Evolutionary conservation across 2,329 filamentous ascomycete species (phyloP).

Genomic region (Arachnomyces sp.): DNA sequence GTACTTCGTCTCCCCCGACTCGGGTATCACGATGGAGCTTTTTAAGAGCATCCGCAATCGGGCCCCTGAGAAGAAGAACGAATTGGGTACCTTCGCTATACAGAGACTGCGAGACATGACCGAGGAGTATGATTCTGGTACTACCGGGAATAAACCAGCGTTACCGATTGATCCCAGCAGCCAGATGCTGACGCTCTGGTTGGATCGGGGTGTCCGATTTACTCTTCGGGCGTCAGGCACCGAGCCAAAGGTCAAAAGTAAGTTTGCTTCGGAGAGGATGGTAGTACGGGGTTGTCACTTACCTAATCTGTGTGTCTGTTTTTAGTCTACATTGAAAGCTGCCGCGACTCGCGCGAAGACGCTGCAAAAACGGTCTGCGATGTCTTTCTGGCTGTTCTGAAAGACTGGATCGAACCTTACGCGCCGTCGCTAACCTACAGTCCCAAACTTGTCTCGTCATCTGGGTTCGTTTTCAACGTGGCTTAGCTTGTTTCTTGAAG

Average conservation of each 20-base stretch:
- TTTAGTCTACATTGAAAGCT: constrained; percentile 37
- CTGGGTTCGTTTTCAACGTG: constrained; percentile 25
- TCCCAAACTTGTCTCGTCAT: constrained; percentile 29
- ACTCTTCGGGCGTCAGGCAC: constrained; percentile 55
- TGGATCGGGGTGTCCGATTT: constrained; percentile 48
- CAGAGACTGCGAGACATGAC: constrained; percentile 55
- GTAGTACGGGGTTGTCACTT: not conserved
- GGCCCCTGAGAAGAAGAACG: constrained; percentile 33
- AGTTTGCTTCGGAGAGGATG: constrained; percentile 12
- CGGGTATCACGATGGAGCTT: constrained; percentile 43
- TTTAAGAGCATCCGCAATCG: constrained; percentile 47
- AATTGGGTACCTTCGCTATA: constrained; percentile 46
- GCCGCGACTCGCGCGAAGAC: constrained; percentile 26
- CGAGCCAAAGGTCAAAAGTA: constrained; percentile 58
- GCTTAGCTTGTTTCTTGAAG: no score
- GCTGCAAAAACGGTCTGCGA: constrained; percentile 30
- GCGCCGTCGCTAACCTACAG: constrained; percentile 31
- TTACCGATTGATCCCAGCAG: constrained; percentile 49
- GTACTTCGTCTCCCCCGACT: constrained; percentile 52
- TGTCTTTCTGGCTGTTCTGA: constrained; percentile 27
- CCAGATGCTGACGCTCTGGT: constrained; percentile 56
- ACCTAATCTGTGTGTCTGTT: constrained; percentile 1
- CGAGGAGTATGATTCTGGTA: constrained; percentile 50
- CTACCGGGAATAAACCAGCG: constrained; percentile 42
- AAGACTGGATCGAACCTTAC: constrained; percentile 32